Base-by-base conservation (phyloP, 352 stramenopile genomes). In the Plasmopara halstedii region DNA sequence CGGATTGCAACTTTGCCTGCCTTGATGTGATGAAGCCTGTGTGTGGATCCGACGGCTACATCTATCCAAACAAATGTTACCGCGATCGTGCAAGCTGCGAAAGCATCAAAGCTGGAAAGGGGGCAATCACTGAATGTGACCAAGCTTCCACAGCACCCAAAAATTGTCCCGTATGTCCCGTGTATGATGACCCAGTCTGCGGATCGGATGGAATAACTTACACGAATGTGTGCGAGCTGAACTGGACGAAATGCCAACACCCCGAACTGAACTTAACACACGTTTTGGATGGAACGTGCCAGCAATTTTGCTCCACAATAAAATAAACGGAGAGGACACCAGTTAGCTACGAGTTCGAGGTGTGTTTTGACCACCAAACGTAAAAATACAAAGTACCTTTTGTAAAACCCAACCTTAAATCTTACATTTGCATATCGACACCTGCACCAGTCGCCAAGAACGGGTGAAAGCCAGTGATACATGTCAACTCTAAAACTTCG, bases 181-280 rank as follows among this genome's bases (percentile, higher is more conserved):
- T 10, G 25, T 29, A 10, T 29, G 25, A 64, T 42, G 19, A 46
- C n/a, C 50, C 54, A 1, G 60, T 74, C 2, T 74, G 64, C 36
- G 64, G 61, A 21, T 67, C 61, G 7, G 47, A 74, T 15, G 58
- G 58, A 4, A 25, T 58, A 36, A 74, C 60, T 15, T 69, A 74
- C 42, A 31, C 26, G 15, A 74, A 71, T 40, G 35, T 48, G 40
- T 74, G 64, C 47, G 18, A 54, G 36, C 23, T 70, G 20, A 29
- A 33, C 5, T 43, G 56, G 18, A 53, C 45, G 6, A 55, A 47
- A 34, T 70, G 61, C 45, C 36, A 58, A 4, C 31, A 65, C 26
- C 49, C 58, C 4, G 48, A 57, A 2, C 41, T 53, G 9, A 19
- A 46, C 29, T 15, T 62, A 13, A 58, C 54, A 9, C 45, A 58